Conservation (phyloP, 331 rosid species). For the Prunus yedoensis region DNA sequence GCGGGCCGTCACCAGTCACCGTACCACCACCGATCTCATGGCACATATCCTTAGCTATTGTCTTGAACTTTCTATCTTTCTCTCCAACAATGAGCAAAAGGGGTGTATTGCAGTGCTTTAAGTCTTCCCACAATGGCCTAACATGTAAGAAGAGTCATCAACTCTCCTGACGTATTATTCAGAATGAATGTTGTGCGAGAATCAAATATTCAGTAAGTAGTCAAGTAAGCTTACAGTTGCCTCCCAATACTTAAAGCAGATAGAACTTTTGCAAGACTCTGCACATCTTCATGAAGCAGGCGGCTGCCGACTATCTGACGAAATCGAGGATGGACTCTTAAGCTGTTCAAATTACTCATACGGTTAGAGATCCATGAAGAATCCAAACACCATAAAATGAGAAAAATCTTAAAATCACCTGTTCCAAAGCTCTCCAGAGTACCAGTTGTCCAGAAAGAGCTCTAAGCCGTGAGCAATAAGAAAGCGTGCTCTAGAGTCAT, state of each 20-base stretch:
- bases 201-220: neutral
- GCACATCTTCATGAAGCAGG: slow-evolving; percentile 55
- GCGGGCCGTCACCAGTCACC: slow-evolving; percentile 25
- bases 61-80: slow-evolving; percentile 69
- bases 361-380: slow-evolving; percentile 10
- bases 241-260: slow-evolving; percentile 80
- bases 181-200: neutral
- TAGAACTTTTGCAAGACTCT: slow-evolving; percentile 61
- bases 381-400: slow-evolving; percentile 17
- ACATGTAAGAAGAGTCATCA: slow-evolving; percentile 13
- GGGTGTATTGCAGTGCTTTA: slow-evolving; percentile 60
- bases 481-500: slow-evolving; percentile 69
- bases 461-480: slow-evolving; percentile 65
- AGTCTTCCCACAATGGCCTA: slow-evolving; percentile 88
- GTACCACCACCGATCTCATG: slow-evolving; percentile 26
- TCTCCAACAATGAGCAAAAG: slow-evolving; percentile 79
- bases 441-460: slow-evolving; percentile 73
- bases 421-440: slow-evolving; percentile 76
- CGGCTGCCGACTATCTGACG: slow-evolving; percentile 54
- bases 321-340: slow-evolving; percentile 82
- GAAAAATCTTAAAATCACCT: slow-evolving; percentile 47
- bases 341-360: slow-evolving; percentile 41
- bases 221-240: slow-evolving; percentile 66
- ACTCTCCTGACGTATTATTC: neutral
- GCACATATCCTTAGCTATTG: slow-evolving; percentile 61